A percentile compares a stretch with the other conserved stretches of the same genome.
phyloP scores from a whole-genome alignment of 768 basidiomycete genomes.

The Lactifluus echinatus region DNA sequence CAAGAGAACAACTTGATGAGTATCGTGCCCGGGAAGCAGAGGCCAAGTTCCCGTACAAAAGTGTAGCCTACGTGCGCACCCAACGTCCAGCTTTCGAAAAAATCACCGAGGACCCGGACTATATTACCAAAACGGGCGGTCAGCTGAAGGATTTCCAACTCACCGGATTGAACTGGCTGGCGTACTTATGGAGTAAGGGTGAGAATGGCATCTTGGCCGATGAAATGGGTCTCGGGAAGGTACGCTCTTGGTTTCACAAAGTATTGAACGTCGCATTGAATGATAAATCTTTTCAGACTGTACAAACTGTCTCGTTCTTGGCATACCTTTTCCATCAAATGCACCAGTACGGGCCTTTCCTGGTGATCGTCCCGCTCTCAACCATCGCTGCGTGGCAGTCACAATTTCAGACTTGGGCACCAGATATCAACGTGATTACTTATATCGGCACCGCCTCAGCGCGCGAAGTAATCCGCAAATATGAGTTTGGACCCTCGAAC shows the following conservation, averaged over 20 bases:
- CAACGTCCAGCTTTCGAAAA: conserved; percentile 73
- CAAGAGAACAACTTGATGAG: conserved; percentile 68
- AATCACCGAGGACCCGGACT: conserved; percentile 82
- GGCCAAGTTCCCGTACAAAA: conserved; percentile 81
- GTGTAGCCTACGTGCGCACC: conserved; percentile 52
- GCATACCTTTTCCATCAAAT: conserved; percentile 90
- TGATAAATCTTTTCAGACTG: conserved; percentile 45
- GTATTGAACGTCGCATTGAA: conserved; percentile 10
- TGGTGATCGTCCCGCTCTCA: conserved; percentile 95
- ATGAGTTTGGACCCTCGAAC: conserved; percentile 83
- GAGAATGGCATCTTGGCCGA: conserved; percentile 97
- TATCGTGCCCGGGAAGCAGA: conserved; percentile 72
- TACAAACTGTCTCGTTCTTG: conserved; percentile 92
- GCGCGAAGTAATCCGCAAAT: conserved; percentile 84
- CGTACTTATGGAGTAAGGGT: conserved; percentile 89
- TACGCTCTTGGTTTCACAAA: conserved; percentile 23
- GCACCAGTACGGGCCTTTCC: conserved; percentile 92
- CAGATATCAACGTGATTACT: conserved; percentile 92
- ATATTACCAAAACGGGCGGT: conserved; percentile 70
- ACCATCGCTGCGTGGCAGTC: conserved; percentile 98
- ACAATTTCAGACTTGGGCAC: conserved; percentile 92
- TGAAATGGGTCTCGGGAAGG: conserved; percentile 99
- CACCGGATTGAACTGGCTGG: conserved; percentile 97
- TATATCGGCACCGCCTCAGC: conserved; percentile 87
- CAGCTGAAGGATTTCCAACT: conserved; percentile 96